These are phyloP conservation scores for Brassica incana DNA, from an alignment of 345 rosid genomes.

Conservation along the genomic window DNA sequence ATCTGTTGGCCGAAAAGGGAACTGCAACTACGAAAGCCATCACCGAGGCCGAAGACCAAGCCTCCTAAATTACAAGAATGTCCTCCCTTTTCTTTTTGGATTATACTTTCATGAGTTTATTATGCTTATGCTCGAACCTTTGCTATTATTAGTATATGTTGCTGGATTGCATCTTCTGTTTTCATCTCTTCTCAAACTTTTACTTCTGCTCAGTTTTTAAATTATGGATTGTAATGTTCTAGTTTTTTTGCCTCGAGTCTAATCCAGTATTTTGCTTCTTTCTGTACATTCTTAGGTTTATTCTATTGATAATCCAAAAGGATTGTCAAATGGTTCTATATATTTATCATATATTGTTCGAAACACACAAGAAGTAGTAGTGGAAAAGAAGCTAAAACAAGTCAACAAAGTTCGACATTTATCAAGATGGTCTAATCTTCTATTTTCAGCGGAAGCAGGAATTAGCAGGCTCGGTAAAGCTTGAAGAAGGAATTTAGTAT, in stretches of 20 bases:
- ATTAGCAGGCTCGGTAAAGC: constrained; percentile 17
- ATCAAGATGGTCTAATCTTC: too few relatives aligned
- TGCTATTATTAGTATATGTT: neutral
- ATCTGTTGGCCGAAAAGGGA: neutral
- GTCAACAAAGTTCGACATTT: too few relatives aligned
- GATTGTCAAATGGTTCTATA: too few relatives aligned
- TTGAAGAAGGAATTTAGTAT: constrained; percentile 50
- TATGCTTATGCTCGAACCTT: neutral
- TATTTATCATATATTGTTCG: too few relatives aligned
- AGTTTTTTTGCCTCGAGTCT: neutral
- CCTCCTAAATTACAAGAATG: neutral
- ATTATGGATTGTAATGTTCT: neutral
- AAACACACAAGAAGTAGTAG: too few relatives aligned
- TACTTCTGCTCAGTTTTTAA: neutral
- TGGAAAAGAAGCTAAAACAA: too few relatives aligned
- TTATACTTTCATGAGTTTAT: neutral
- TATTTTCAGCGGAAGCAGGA: too few relatives aligned
- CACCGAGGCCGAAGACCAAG: neutral
- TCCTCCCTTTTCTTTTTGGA: neutral
- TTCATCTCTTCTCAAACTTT: neutral
- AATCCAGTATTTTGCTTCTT: too few relatives aligned
- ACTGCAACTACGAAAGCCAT: neutral
- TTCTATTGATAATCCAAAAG: too few relatives aligned
- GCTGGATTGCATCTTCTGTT: neutral
- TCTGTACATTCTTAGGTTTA: too few relatives aligned